Base-by-base conservation (phyloP, 257 asterid genomes). In the Ligustrum vulgare region DNA sequence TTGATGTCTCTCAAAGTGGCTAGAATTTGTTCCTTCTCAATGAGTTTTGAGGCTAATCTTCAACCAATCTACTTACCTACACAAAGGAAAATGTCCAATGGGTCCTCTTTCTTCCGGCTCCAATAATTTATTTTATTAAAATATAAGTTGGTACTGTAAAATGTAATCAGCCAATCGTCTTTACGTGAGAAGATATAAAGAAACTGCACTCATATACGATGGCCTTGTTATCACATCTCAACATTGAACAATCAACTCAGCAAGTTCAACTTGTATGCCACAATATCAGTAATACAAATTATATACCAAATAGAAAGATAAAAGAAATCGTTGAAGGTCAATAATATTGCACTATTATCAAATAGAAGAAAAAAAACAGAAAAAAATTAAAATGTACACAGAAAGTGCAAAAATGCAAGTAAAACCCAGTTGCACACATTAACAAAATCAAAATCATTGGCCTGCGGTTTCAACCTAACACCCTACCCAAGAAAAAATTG, bases 201-300 rank as follows among this genome's bases (percentile, higher is more conserved):
- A 71, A 56, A 64, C 23, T 60, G 28, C 49, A 70, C 70, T 69
- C 60, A 39, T 67, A 58, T 58, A n/a, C 70, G 35, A 79, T 43
- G 51, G 62, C 58, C 76, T 75, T 72, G 71, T 41, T 41, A 73
- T 60, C 63, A 35, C 31, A 33, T 58, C 78, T 72, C 75, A 81
- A 58, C 79, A 75, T 84, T 85, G 58, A 54, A 79, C 34, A 88
- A 88, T 83, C 93, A 84, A 60, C 71, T 71, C 73, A 89, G 81
- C 86, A 93, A 69, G 49, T 78, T 82, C 69, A 62, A 58, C 86
- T 89, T 87, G 88, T 82, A 87, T 9, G 82, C 84, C 82, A 75
- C 87, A 23, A 93, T 79, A 75, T 87, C 97, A 69, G 80, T 78
- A n/a, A n/a, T n/a, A n/a, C n/a, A n/a, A n/a, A n/a, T n/a, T n/a